Percentiles rank a stretch among this genome's conserved stretches.
Evolutionary conservation across 2,329 filamentous ascomycete species (phyloP).

Genomic region (Phaeosphaeria sp.): DNA sequence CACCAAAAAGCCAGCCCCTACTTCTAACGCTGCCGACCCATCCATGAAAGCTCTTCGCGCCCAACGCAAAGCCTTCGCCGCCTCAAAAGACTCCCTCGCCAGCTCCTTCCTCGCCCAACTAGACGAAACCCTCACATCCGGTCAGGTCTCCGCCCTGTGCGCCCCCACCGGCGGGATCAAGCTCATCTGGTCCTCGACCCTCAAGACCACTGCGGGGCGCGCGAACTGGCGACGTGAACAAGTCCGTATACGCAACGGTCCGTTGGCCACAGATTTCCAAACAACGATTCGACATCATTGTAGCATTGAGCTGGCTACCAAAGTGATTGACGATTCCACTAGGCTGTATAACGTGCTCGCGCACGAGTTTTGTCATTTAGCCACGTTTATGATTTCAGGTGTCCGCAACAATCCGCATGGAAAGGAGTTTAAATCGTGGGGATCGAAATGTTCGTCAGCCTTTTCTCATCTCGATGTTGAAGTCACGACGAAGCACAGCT

Average conservation of each 20-base stretch:
- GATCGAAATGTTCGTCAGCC: slow-evolving; percentile 56
- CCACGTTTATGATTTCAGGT: slow-evolving; percentile 86
- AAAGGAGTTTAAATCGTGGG: slow-evolving; percentile 80
- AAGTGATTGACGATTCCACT: slow-evolving; percentile 77
- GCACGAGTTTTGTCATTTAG: slow-evolving; percentile 94
- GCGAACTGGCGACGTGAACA: slow-evolving; percentile 58
- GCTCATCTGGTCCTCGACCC: slow-evolving; percentile 76
- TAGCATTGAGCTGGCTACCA: slow-evolving; percentile 85
- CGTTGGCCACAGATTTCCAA: slow-evolving; percentile 28
- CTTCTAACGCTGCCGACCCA: slow-evolving; percentile 6
- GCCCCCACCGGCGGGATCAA: slow-evolving; percentile 72
- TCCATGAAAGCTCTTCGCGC: slow-evolving; percentile 32
- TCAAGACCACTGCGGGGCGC: slow-evolving; percentile 77
- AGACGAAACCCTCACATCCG: slow-evolving; percentile 68
- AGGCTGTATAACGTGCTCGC: slow-evolving; percentile 89
- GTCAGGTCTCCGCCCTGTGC: slow-evolving; percentile 65
- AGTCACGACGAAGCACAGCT: slow-evolving; percentile 89
- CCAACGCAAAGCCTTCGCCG: slow-evolving; percentile 64
- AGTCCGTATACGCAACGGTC: slow-evolving; percentile 42
- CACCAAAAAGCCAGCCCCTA: slow-evolving; percentile 10
- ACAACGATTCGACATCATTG: slow-evolving; percentile 65
- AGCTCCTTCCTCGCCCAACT: slow-evolving; percentile 70
- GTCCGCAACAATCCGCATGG: slow-evolving; percentile 81
- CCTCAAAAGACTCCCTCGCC: slow-evolving; percentile 68
- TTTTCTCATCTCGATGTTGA: slow-evolving; percentile 70